Evolutionary conservation across 129 eudicot genomes (phyloP), one percentile per base, ranked within the genome.

Genomic region (Kitagawia praeruptora): DNA sequence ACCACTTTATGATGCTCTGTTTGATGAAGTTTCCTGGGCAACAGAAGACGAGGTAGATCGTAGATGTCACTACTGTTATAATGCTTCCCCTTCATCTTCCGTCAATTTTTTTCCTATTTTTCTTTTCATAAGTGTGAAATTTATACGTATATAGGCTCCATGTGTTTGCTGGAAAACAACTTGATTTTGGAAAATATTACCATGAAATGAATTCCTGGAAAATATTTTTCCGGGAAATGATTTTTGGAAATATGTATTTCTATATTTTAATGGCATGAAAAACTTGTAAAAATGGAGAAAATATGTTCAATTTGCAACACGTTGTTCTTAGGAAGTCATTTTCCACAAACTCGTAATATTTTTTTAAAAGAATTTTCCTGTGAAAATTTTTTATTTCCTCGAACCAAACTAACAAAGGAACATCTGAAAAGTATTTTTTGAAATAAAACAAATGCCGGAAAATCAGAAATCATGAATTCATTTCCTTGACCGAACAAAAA

Each of bases 1-100:
- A 38, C 98, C 88, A 1, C 70, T 96, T 69, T 92, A 92, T 86
- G 95, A 92, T 86, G 93, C 86, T 61, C 91, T 96, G 69, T 96
- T 96, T 83, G 93, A 92, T 83, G 99, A 96, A 81, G 83, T 92
- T 46, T 86, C 87, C 15, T 96, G 98, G 99, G 99, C 99, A 48
- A 92, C 91, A 41, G 97, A 96, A 85, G 98, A 96, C 80, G 99
- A 96, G 98, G 97, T 92, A 85, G 91, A 81, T 74, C 97, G 96
- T 92, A 85, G 91, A 81, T 74, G 56, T 53, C 12, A 77, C 54
- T 23, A 27, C 46, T 27, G 21, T 47, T 3, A 23, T 6, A 44
- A 51, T 78, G 54, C 25, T 12, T 51, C 5, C 38, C 75, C 53
- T 45, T 27, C 61, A 41, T 75, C n/a, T 21, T 63, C 69, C 2